Percentiles rank a stretch among this genome's conserved stretches.
phyloP scores from a whole-genome alignment of 345 rosid species.

The Microthlaspi erraticum region DNA sequence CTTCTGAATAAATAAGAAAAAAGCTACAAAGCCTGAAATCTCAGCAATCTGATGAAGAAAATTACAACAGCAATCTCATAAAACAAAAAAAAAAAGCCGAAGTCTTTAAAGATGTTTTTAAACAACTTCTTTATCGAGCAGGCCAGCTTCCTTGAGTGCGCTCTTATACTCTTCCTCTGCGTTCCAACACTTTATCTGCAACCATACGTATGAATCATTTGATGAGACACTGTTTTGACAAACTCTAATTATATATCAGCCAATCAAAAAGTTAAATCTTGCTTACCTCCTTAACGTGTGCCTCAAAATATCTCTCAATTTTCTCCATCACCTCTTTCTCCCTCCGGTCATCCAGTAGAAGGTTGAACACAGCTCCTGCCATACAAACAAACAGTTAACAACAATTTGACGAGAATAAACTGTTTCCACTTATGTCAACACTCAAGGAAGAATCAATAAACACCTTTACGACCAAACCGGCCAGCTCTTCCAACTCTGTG shows the following conservation, averaged over 20 bases:
- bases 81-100: not conserved
- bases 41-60: slow-evolving; percentile 10
- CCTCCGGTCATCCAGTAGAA: slow-evolving; percentile 49
- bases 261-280: too few species aligned
- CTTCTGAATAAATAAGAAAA: not conserved
- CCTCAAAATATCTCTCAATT: slow-evolving; percentile 71
- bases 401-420: not conserved
- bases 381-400: slow-evolving; percentile 14
- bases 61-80: slow-evolving; percentile 24
- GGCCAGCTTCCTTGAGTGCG: slow-evolving; percentile 45
- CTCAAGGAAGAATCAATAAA: slow-evolving; percentile 10
- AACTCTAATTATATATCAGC: not conserved
- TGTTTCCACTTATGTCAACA: not conserved
- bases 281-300: slow-evolving; percentile 62
- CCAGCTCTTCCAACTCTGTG: slow-evolving; percentile 99
- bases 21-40: slow-evolving; percentile 3
- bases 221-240: not conserved
- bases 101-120: not conserved
- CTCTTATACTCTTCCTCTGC: slow-evolving; percentile 44
- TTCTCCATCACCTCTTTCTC: slow-evolving; percentile 67
- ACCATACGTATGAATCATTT: not conserved
- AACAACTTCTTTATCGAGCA: slow-evolving; percentile 25
- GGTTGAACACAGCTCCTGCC: slow-evolving; percentile 88
- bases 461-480: slow-evolving; percentile 93
- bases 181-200: slow-evolving; percentile 34